Conservation (phyloP, 225 moss, liverwort and hornwort species). For the Asterella californica region DNA sequence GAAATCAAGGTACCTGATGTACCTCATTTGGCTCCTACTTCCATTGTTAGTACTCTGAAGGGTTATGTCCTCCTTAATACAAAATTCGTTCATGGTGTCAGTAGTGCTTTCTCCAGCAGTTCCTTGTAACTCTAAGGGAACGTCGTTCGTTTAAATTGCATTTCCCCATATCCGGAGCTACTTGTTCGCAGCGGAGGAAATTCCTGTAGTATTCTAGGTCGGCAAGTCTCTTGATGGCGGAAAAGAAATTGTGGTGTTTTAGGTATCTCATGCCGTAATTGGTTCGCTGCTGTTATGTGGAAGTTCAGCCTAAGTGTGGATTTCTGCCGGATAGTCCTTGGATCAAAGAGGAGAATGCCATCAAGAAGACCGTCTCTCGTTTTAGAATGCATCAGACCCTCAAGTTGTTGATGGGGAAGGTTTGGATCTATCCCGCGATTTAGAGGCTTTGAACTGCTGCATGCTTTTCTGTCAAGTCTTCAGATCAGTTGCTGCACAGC, state of each 20-base stretch:
- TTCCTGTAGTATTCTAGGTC: neutral
- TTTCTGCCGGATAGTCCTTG: conserved; percentile 57
- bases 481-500: too few species aligned
- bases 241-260: neutral
- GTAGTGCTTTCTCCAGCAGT: neutral
- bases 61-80: neutral
- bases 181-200: neutral
- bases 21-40: neutral
- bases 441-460: neutral
- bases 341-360: conserved; percentile 44
- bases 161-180: too few species aligned
- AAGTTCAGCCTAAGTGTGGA: conserved; percentile 87
- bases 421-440: conserved; percentile 12
- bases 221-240: neutral
- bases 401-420: conserved; percentile 73
- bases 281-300: neutral
- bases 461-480: neutral
- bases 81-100: neutral
- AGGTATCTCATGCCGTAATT: neutral
- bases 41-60: neutral
- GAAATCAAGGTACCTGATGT: conserved; percentile 71
- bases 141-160: too few species aligned
- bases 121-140: neutral
- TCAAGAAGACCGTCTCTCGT: conserved; percentile 61
- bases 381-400: conserved; percentile 67